A percentile compares a stretch with the other conserved stretches of the same genome.
Conservation (phyloP, 2,329 filamentous ascomycete genomes). For the Cylindrodendrum hubeiense region DNA sequence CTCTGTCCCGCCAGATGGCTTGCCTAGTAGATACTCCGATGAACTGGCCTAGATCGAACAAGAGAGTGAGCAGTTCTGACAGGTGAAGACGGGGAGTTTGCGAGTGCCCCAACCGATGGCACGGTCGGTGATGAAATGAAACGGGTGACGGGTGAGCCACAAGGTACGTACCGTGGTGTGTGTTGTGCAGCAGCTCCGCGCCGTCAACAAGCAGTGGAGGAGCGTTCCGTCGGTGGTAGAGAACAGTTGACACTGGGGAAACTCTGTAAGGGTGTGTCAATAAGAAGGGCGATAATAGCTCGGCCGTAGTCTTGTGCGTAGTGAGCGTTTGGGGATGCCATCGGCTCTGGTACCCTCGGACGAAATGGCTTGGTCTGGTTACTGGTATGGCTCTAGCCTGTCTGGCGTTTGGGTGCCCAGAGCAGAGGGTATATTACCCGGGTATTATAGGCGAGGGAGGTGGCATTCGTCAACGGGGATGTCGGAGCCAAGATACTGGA, state of each 20-base stretch:
- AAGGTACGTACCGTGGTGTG: slow-evolving; percentile 16
- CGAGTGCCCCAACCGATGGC: slow-evolving; percentile 9
- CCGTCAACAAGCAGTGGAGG: neutral
- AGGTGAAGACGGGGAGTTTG: slow-evolving; percentile 2
- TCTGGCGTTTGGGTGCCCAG: neutral
- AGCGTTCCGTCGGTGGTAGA: slow-evolving; percentile 7
- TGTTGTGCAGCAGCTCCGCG: slow-evolving; percentile 23
- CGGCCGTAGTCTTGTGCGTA: slow-evolving; percentile 34
- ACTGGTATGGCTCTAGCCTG: slow-evolving; percentile 17
- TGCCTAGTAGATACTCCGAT: neutral
- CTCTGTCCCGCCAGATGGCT: neutral
- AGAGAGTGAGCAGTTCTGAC: neutral
- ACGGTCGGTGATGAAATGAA: neutral
- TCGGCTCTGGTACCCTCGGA: slow-evolving; percentile 24
- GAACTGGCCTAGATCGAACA: neutral
- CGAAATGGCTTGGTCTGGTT: slow-evolving; percentile 29
- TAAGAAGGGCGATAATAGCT: slow-evolving; percentile 36
- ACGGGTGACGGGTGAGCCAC: slow-evolving; percentile 18
- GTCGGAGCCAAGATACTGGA: slow-evolving; percentile 7
- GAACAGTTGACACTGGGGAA: neutral
- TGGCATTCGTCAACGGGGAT: slow-evolving; percentile 9
- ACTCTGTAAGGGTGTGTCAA: slow-evolving; percentile 10
- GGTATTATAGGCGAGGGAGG: slow-evolving; percentile 19
- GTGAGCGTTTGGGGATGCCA: slow-evolving; percentile 20
- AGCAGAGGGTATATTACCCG: slow-evolving; percentile 17